Conservation (phyloP, 805 yeast species). For the Clavispora asparagi region DNA sequence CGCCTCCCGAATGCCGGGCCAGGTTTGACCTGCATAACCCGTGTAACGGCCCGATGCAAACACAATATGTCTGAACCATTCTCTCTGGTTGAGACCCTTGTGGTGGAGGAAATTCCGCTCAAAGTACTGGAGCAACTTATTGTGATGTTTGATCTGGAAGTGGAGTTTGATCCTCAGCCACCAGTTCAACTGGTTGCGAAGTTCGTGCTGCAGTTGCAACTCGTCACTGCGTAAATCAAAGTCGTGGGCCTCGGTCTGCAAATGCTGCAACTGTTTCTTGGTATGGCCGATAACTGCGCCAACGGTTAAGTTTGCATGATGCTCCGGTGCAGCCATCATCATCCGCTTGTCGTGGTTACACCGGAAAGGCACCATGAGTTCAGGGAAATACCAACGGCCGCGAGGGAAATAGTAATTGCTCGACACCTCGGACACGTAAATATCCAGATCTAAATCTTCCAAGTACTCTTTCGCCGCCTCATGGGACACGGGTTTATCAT, state of each 20-base stretch:
- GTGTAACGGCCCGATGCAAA: conserved; percentile 53
- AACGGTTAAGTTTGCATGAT: conserved; percentile 13
- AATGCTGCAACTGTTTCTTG: conserved; percentile 16
- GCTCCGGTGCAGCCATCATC: conserved; percentile 3
- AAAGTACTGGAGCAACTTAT: conserved; percentile 37
- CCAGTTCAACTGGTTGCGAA: conserved; percentile 27
- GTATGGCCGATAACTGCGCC: conserved; percentile 24
- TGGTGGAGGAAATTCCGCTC: conserved; percentile 50
- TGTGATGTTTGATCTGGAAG: conserved; percentile 27
- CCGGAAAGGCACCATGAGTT: conserved; percentile 8
- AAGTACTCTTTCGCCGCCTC: conserved; percentile 5
- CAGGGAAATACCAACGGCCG: conserved; percentile 7
- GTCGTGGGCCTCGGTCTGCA: conserved; percentile 16
- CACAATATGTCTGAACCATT: conserved; percentile 61
- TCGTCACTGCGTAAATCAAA: conserved; percentile 25
- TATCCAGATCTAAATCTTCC: conserved; percentile 8
- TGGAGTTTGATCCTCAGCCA: conserved; percentile 32
- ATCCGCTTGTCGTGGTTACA: conserved; percentile 8
- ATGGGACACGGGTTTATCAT: conserved; percentile 11
- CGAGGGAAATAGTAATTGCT: conserved; percentile 3
- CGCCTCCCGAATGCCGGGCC: conserved; percentile 60
- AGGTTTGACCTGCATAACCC: conserved; percentile 47
- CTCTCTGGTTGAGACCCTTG: conserved; percentile 44
- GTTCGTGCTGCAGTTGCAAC: conserved; percentile 27
- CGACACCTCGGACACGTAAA: conserved; percentile 7